These are phyloP conservation scores for Eimeria falciformis DNA, from an alignment of 169 alveolate genomes.

Conservation along the genomic window DNA sequence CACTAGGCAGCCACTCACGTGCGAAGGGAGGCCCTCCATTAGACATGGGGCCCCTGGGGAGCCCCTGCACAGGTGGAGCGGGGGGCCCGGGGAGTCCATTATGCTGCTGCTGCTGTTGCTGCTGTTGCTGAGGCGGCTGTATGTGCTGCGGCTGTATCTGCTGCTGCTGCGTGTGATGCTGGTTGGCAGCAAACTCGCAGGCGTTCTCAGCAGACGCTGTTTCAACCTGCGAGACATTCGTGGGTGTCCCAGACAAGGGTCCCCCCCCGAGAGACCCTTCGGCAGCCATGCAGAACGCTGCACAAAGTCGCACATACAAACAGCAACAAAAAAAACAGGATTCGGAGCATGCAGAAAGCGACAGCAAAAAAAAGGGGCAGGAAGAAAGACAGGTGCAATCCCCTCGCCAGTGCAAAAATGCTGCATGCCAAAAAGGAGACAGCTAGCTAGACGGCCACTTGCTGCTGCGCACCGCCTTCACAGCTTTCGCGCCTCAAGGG, in stretches of 20 bases:
- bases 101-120: constrained; percentile 26
- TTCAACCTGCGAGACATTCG: constrained; percentile 21
- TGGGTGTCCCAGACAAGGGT: background rate
- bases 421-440: too few relatives aligned
- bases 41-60: background rate
- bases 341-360: too few relatives aligned
- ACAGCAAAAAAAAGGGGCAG: background rate
- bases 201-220: constrained; percentile 10
- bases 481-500: constrained; percentile 25
- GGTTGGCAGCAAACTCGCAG: background rate
- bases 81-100: constrained; percentile 10
- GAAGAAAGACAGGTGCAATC: background rate
- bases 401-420: too few relatives aligned
- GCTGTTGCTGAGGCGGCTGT: constrained; percentile 2
- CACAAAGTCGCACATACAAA: background rate
- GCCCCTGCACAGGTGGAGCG: background rate
- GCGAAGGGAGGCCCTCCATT: constrained; percentile 41
- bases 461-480: constrained; percentile 46
- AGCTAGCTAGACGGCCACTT: too few relatives aligned
- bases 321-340: background rate
- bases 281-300: background rate
- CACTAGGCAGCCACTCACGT: background rate
- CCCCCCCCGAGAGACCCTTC: background rate
- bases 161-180: background rate
- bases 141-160: background rate